Percentiles rank a stretch among this genome's conserved stretches.
These are phyloP conservation scores for Neospermospora avenae DNA, from an alignment of 2,329 filamentous ascomycete species.

Conservation along the genomic window DNA sequence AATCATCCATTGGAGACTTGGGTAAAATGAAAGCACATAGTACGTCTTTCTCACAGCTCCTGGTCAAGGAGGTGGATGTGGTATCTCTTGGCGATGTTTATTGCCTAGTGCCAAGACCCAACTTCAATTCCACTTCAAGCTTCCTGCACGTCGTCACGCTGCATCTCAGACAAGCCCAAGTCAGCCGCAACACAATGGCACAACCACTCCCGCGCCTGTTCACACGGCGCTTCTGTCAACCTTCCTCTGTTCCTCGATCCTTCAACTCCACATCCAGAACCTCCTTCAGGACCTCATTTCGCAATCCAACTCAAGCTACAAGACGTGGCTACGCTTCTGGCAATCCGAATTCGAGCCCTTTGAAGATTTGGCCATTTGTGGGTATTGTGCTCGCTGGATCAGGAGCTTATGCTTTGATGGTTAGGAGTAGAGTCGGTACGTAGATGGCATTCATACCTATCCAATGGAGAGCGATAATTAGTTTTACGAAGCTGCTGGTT, in stretches of 20 bases:
- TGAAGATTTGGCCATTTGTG: slow-evolving; percentile 39
- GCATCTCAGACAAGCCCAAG: slow-evolving; percentile 12
- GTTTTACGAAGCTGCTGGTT: neutral
- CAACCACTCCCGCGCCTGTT: slow-evolving; percentile 28
- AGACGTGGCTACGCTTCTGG: slow-evolving; percentile 32
- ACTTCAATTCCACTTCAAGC: slow-evolving; percentile 7
- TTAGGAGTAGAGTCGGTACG: slow-evolving; percentile 44
- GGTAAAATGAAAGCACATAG: too few species aligned
- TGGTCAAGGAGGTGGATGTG: neutral
- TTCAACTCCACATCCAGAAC: slow-evolving; percentile 21
- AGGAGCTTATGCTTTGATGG: slow-evolving; percentile 48
- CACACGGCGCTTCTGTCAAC: slow-evolving; percentile 29
- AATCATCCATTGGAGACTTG: too few species aligned
- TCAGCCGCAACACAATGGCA: slow-evolving; percentile 23
- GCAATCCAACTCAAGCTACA: slow-evolving; percentile 6
- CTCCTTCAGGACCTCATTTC: slow-evolving; percentile 19
- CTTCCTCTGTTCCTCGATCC: slow-evolving; percentile 18
- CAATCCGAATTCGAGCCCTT: slow-evolving; percentile 32
- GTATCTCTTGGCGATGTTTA: slow-evolving; percentile 1
- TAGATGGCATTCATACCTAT: neutral
- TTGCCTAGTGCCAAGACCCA: neutral
- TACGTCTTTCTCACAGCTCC: too few species aligned
- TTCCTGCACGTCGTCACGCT: slow-evolving; percentile 20
- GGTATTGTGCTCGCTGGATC: slow-evolving; percentile 45
- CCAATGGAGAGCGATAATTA: neutral